These are phyloP conservation scores for Penicillium sp. DNA, from an alignment of 2,329 filamentous ascomycete species.

Conservation along the genomic window DNA sequence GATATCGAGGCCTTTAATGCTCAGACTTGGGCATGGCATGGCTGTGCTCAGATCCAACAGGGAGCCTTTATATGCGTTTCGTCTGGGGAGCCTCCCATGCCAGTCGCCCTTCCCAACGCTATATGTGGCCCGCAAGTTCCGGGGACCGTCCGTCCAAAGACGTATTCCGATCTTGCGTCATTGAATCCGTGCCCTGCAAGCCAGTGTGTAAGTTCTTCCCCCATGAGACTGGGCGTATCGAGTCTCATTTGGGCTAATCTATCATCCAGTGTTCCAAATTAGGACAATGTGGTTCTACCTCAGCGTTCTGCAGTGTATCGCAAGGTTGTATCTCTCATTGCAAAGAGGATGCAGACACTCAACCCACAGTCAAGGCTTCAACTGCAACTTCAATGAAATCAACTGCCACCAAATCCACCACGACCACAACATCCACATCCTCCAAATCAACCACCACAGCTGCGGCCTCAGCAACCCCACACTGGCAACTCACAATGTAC, in stretches of 20 bases:
- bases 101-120: slow-evolving; percentile 43
- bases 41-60: slow-evolving; percentile 41
- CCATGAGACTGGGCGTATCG: neutral
- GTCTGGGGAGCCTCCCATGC: slow-evolving; percentile 47
- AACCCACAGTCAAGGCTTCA: neutral
- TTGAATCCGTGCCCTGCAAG: slow-evolving; percentile 14
- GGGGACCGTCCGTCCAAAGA: slow-evolving; percentile 40
- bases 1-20: slow-evolving; percentile 50
- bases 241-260: neutral
- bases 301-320: neutral
- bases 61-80: slow-evolving; percentile 47
- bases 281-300: slow-evolving; percentile 2
- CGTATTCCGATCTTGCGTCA: slow-evolving; percentile 29
- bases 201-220: slow-evolving; percentile 16
- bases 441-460: neutral
- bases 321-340: slow-evolving; percentile 3
- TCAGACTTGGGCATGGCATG: slow-evolving; percentile 50
- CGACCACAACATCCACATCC: neutral
- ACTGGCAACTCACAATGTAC: slow-evolving; percentile 18
- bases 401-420: neutral
- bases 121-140: slow-evolving; percentile 53
- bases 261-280: slow-evolving; percentile 1
- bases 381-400: slow-evolving; percentile 2
- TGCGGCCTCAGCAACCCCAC: neutral
- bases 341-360: neutral